Conservation (phyloP, 805 yeast species). For the Starmerella stigmatis region DNA sequence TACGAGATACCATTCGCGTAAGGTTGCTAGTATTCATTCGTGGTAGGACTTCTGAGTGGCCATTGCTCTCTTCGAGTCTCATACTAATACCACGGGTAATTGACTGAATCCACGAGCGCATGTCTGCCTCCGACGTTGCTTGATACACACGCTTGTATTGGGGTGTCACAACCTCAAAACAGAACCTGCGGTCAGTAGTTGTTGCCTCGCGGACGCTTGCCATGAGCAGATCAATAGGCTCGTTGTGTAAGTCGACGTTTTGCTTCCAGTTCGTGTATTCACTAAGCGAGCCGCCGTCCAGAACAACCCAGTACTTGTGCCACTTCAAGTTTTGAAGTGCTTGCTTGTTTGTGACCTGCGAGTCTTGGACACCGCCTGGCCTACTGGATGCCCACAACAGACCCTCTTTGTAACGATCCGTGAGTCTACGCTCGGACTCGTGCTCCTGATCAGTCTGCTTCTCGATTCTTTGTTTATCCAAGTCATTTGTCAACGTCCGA, state of each 20-base stretch:
- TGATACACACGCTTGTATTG: conserved; percentile 64
- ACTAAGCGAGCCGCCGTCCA: conserved; percentile 53
- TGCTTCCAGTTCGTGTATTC: conserved; percentile 76
- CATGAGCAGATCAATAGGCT: conserved; percentile 60
- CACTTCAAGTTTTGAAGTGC: conserved; percentile 38
- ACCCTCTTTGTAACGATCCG: conserved; percentile 33
- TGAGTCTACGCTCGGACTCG: background rate
- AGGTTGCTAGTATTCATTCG: conserved; percentile 6
- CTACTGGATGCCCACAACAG: conserved; percentile 37
- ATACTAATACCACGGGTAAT: conserved; percentile 44
- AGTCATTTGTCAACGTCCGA: conserved; percentile 28
- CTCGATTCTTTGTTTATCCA: conserved; percentile 17
- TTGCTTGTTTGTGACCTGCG: conserved; percentile 14
- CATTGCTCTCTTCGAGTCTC: conserved; percentile 33
- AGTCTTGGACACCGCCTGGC: conserved; percentile 30
- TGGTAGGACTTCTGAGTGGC: background rate
- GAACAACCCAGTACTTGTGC: conserved; percentile 83
- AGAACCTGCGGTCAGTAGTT: conserved; percentile 37
- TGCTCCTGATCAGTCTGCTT: background rate
- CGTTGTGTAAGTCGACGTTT: conserved; percentile 49
- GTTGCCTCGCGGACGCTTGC: conserved; percentile 46
- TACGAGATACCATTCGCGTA: conserved; percentile 23
- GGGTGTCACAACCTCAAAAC: conserved; percentile 71
- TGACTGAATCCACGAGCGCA: conserved; percentile 56
- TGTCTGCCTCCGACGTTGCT: conserved; percentile 57